Conservation (phyloP, 2,329 filamentous ascomycete species). For the Bisporella sp. region DNA sequence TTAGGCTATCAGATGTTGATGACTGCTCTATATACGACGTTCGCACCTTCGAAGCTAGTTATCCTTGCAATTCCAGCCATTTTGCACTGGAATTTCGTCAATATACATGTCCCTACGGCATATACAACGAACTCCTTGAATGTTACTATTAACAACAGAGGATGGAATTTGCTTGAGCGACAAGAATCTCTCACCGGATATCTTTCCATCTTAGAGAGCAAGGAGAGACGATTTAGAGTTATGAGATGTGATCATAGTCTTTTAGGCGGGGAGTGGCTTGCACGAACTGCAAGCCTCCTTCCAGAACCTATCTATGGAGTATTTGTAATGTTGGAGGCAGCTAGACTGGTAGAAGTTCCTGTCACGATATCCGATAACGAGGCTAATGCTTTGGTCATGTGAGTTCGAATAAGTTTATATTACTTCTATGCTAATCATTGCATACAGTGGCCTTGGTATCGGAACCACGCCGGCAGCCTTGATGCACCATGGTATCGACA, state of each 20-base stretch:
- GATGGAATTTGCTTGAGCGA: conserved; percentile 73
- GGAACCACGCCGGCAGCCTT: conserved; percentile 86
- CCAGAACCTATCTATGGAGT: conserved; percentile 91
- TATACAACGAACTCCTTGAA: conserved; percentile 58
- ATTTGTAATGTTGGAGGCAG: conserved; percentile 92
- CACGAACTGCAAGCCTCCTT: conserved; percentile 55
- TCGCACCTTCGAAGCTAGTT: conserved; percentile 63
- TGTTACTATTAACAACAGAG: conserved; percentile 51
- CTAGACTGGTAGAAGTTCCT: conserved; percentile 65
- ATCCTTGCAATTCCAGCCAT: conserved; percentile 64
- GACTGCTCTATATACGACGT: conserved; percentile 54
- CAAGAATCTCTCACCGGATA: conserved; percentile 87
- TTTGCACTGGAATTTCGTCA: conserved; percentile 62
- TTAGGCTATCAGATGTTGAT: conserved; percentile 66
- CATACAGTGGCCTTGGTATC: conserved; percentile 72
- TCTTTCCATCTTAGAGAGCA: conserved; percentile 79
- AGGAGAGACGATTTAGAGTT: conserved; percentile 63
- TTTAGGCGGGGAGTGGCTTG: conserved; percentile 84
- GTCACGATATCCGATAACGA: conserved; percentile 46
- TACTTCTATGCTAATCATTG: conserved; percentile 15
- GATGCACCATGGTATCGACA: conserved; percentile 81
- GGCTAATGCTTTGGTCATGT: conserved; percentile 81
- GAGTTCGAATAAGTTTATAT: conserved; percentile 28
- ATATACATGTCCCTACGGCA: conserved; percentile 63
- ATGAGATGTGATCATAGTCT: conserved; percentile 93